These are phyloP conservation scores for Cymbopogon flexuosus DNA, from an alignment of 202 grass and related monocot species.

Conservation along the genomic window DNA sequence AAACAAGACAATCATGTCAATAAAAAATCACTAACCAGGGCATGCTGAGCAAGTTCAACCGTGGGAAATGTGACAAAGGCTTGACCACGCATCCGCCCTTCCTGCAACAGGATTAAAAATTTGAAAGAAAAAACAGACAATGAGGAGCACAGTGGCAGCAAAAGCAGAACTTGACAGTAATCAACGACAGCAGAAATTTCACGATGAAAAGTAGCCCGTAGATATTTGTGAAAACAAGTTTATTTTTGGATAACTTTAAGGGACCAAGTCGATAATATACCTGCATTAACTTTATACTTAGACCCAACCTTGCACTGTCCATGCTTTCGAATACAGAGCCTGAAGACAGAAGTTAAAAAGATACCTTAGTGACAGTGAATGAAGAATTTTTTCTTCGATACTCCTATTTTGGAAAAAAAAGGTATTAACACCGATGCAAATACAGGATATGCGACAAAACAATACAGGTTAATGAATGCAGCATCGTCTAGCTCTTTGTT, in stretches of 20 bases:
- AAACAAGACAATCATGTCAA: neutral
- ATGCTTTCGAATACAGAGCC: constrained; percentile 71
- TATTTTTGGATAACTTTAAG: neutral
- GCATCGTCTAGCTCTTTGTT: neutral
- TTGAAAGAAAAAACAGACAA: neutral
- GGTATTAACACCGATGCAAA: too few species aligned
- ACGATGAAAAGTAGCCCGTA: neutral
- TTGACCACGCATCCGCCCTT: constrained; percentile 88
- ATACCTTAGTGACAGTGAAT: constrained; percentile 2
- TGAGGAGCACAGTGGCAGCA: neutral
- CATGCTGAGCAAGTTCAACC: constrained; percentile 61
- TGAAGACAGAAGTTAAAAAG: constrained; percentile 21
- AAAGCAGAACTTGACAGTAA: neutral
- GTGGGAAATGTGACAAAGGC: constrained; percentile 94
- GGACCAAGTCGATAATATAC: constrained; percentile 24
- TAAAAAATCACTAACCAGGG: constrained; percentile 60
- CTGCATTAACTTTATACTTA: constrained; percentile 94
- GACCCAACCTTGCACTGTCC: constrained; percentile 50
- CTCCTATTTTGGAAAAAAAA: too few species aligned
- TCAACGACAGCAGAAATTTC: neutral
- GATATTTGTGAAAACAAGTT: neutral
- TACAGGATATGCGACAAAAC: neutral
- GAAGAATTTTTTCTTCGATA: too few species aligned
- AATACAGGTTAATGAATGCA: neutral
- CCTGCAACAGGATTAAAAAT: constrained; percentile 49